Conservation (phyloP, 83 land plant species). For the Diphasiastrum complanatum region DNA sequence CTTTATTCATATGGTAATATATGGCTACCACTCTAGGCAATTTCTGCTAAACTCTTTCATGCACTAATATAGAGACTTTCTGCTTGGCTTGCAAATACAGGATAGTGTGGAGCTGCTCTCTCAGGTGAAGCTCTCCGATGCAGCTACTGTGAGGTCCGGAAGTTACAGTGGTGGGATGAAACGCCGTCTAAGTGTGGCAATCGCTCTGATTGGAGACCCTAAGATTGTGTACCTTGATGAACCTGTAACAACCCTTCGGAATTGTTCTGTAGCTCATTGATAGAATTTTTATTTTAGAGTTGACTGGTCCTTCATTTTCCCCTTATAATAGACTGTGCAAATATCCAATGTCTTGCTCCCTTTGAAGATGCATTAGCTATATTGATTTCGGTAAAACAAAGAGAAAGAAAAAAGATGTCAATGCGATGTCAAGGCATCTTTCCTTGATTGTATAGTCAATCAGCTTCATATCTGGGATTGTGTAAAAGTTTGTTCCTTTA, state of each 20-base stretch:
- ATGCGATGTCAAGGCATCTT: no score
- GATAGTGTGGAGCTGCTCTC: conserved; percentile 24
- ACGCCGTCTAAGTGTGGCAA: conserved; percentile 46
- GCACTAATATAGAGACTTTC: background rate
- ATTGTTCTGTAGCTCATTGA: background rate
- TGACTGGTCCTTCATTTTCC: background rate
- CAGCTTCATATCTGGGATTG: background rate
- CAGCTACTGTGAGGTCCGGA: conserved; percentile 29
- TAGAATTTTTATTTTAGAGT: background rate
- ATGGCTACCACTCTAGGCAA: background rate
- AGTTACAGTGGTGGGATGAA: conserved; percentile 52
- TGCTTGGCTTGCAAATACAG: conserved; percentile 15
- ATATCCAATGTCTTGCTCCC: background rate
- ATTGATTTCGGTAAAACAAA: no score
- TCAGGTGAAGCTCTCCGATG: conserved; percentile 29
- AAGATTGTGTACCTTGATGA: conserved; percentile 49
- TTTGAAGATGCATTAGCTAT: no score
- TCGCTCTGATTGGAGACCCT: conserved; percentile 47
- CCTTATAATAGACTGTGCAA: background rate
- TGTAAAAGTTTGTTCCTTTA: background rate
- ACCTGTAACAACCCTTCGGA: conserved; percentile 26
- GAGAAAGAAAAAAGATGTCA: no score
- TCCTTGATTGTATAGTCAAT: no score
- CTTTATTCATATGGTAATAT: background rate
- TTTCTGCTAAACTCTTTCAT: background rate